A percentile compares a stretch with the other conserved stretches of the same genome.
phyloP scores from a whole-genome alignment of 768 basidiomycete species.

The Russula brevipes region DNA sequence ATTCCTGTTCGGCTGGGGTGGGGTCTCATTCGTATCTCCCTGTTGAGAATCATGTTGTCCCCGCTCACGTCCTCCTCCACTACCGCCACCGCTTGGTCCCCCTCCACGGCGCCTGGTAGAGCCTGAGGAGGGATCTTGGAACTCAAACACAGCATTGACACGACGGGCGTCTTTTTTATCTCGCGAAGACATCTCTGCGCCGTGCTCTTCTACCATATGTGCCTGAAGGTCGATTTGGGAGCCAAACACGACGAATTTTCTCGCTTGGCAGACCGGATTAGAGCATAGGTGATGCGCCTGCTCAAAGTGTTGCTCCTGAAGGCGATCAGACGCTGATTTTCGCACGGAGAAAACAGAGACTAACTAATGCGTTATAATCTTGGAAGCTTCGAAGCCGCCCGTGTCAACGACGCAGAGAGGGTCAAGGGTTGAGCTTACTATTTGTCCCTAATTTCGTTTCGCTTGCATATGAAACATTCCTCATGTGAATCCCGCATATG shows the following conservation, averaged over 20 bases:
- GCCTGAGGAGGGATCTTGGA: slow-evolving; percentile 48
- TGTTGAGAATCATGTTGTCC: slow-evolving; percentile 40
- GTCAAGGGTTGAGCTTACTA: slow-evolving; percentile 52
- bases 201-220: slow-evolving; percentile 84
- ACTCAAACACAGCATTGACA: slow-evolving; percentile 61
- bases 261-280: slow-evolving; percentile 66
- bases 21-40: slow-evolving; percentile 14
- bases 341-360: slow-evolving; percentile 12
- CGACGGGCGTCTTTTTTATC: slow-evolving; percentile 66
- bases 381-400: slow-evolving; percentile 51
- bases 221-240: slow-evolving; percentile 84
- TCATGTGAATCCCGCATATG: slow-evolving; percentile 95
- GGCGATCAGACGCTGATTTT: neutral
- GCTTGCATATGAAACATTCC: slow-evolving; percentile 93
- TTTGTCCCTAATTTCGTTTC: slow-evolving; percentile 70
- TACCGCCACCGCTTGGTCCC: slow-evolving; percentile 37
- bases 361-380: slow-evolving; percentile 70
- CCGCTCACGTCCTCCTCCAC: slow-evolving; percentile 48
- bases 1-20: slow-evolving; percentile 27
- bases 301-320: slow-evolving; percentile 71
- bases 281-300: slow-evolving; percentile 73
- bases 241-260: slow-evolving; percentile 93
- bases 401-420: slow-evolving; percentile 2
- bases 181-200: slow-evolving; percentile 61
- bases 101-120: slow-evolving; percentile 38